Base-by-base conservation (phyloP, 495 filamentous ascomycete genomes). In the Penicillium canariense region DNA sequence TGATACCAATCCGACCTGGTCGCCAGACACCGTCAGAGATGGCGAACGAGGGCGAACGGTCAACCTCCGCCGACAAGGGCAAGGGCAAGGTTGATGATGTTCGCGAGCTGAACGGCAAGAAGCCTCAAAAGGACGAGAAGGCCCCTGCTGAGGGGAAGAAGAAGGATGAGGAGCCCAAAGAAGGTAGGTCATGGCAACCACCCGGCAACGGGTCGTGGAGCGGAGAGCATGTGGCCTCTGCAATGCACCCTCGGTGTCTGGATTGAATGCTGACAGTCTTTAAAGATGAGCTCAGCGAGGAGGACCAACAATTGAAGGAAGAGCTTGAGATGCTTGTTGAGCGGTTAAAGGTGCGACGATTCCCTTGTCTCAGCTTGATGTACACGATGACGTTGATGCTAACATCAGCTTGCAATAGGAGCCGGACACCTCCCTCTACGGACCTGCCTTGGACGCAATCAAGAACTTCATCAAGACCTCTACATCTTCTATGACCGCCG, bases 271-370 rank as follows among this genome's bases (percentile, higher is more conserved):
- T 60, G 18, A 51, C 18, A 8, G 28, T 27, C n/a, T 34, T 32
- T 58, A n/a, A 66, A 77, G 89, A 96, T 71, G 94, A 99, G 71
- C 85, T 99, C 58, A 97, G 84, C 68, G 94, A 97, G 63, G 94
- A 99, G 71, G 94, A 99, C 62, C 92, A 96, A 70, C 89, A 96
- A 75, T 84, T 99, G 63, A 99, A 97, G 78, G 90, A 82, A 67
- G 95, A 97, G 76, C 89, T 99, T 49, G 94, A 99, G 65, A 97
- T 97, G 95, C 81, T 97, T 27, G 93, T 97, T 11, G 92, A 97
- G 72, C 83, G 95, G 66, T 77, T 99, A 81, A 89, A 87, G 75
- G 92, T 96, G 80, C 52, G 79, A 59, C 34, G 28, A 49, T 12
- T 36, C 17, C 46, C 49, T 10, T 43, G n/a, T 34, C 32, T 34